Conservation (phyloP, 2,329 filamentous ascomycete species). For the Rhexocercosporidium sp. region DNA sequence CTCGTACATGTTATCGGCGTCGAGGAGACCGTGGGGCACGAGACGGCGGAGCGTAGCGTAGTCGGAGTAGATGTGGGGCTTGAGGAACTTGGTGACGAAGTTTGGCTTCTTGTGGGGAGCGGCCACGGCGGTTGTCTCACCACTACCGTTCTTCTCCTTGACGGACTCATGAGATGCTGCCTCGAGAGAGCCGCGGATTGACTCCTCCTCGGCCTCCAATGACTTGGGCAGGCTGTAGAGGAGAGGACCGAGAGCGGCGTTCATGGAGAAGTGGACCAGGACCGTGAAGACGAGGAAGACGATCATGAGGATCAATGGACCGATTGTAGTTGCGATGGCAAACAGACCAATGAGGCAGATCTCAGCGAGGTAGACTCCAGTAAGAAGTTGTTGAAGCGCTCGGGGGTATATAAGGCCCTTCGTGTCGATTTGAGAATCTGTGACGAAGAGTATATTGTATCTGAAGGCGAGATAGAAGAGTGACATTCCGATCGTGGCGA, state of each 20-base stretch:
- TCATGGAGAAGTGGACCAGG: conserved; percentile 77
- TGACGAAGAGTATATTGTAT: conserved; percentile 90
- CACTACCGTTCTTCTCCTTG: conserved; percentile 34
- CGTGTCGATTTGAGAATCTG: conserved; percentile 81
- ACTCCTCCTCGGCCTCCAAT: conserved; percentile 62
- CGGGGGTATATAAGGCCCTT: conserved; percentile 86
- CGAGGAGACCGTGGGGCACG: conserved; percentile 60
- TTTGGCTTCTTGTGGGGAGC: conserved; percentile 56
- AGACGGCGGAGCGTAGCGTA: conserved; percentile 73
- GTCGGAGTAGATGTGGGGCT: conserved; percentile 77
- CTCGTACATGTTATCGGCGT: conserved; percentile 61
- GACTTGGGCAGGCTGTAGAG: conserved; percentile 81
- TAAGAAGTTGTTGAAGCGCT: conserved; percentile 85
- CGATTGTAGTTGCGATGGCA: conserved; percentile 68
- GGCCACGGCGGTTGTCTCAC: conserved; percentile 31
- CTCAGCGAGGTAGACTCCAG: conserved; percentile 82
- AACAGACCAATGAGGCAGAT: conserved; percentile 87
- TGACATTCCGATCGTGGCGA: conserved; percentile 77
- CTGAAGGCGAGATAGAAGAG: conserved; percentile 88
- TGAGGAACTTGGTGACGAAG: conserved; percentile 70
- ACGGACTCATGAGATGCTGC: conserved; percentile 23
- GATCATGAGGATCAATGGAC: conserved; percentile 77
- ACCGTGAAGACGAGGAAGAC: conserved; percentile 75
- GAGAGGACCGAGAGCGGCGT: conserved; percentile 75
- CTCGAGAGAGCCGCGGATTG: conserved; percentile 35